phyloP scores from a whole-genome alignment of 2,329 filamentous ascomycete genomes.

The Fusarium musae region DNA sequence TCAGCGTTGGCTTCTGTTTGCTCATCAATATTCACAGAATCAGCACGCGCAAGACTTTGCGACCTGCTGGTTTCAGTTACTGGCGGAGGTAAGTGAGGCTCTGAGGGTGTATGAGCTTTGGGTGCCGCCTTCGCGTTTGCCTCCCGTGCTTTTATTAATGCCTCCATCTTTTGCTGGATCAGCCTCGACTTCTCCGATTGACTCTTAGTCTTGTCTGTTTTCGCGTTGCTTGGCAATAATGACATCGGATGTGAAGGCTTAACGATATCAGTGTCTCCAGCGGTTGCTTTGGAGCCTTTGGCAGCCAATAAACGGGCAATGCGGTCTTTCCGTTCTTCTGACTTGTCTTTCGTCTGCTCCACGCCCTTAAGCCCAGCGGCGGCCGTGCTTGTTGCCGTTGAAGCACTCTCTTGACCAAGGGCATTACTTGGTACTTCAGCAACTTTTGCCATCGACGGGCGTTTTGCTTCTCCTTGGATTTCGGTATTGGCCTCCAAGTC shows the following conservation, averaged over 20 bases:
- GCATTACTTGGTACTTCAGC: background rate
- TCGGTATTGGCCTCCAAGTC: slow-evolving; percentile 47
- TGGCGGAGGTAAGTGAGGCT: background rate
- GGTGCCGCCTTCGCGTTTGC: slow-evolving; percentile 47
- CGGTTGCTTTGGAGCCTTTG: slow-evolving; percentile 67
- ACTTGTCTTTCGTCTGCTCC: slow-evolving; percentile 61
- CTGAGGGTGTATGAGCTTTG: background rate
- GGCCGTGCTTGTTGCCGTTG: background rate
- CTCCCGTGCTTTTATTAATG: slow-evolving; percentile 70
- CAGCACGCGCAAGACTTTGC: background rate
- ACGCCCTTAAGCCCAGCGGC: slow-evolving; percentile 42
- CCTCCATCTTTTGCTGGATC: slow-evolving; percentile 81
- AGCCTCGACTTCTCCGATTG: slow-evolving; percentile 77
- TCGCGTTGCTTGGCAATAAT: slow-evolving; percentile 38
- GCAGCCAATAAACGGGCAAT: slow-evolving; percentile 81
- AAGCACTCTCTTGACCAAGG: background rate
- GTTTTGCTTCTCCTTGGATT: background rate
- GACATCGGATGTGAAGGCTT: background rate
- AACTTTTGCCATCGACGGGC: background rate
- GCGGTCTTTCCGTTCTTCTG: slow-evolving; percentile 77
- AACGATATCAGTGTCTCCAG: slow-evolving; percentile 15
- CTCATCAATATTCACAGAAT: background rate
- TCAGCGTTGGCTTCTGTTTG: slow-evolving; percentile 8
- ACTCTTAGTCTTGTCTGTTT: slow-evolving; percentile 33
- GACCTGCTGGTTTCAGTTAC: slow-evolving; percentile 13